Conservation (phyloP, 371 early-diverging fungal genomes). For the Mortierella sp. region DNA sequence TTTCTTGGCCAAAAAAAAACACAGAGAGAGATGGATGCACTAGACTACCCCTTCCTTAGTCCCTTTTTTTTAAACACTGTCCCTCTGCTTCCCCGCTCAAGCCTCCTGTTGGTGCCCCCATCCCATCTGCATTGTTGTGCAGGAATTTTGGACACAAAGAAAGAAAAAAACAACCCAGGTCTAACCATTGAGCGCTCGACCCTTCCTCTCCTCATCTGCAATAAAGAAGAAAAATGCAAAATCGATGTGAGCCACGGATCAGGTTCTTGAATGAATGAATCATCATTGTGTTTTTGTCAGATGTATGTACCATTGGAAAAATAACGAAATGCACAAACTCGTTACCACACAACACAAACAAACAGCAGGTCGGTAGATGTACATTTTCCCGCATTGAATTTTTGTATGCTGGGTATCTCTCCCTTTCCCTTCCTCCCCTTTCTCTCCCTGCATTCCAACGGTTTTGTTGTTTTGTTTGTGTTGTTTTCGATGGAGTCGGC, state of each 20-base stretch:
- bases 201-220: too few relatives aligned
- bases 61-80: not conserved
- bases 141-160: not conserved
- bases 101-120: too few relatives aligned
- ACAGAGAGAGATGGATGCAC: not conserved
- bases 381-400: not conserved
- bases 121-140: not conserved
- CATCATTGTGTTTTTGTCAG: not conserved
- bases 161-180: not conserved
- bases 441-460: constrained; percentile 4
- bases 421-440: not conserved
- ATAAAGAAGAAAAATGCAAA: not conserved
- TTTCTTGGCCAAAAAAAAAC: not conserved
- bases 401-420: not conserved
- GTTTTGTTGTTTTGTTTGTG: not conserved
- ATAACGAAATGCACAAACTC: not conserved
- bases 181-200: too few relatives aligned
- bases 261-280: not conserved
- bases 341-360: not conserved
- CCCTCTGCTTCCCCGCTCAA: not conserved
- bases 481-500: not conserved
- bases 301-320: constrained; percentile 13
- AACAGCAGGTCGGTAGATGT: not conserved
- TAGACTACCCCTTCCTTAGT: not conserved
- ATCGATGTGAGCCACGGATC: not conserved